These are phyloP conservation scores for Oenanthe sinensis DNA, from an alignment of 129 eudicot genomes.

Conservation along the genomic window DNA sequence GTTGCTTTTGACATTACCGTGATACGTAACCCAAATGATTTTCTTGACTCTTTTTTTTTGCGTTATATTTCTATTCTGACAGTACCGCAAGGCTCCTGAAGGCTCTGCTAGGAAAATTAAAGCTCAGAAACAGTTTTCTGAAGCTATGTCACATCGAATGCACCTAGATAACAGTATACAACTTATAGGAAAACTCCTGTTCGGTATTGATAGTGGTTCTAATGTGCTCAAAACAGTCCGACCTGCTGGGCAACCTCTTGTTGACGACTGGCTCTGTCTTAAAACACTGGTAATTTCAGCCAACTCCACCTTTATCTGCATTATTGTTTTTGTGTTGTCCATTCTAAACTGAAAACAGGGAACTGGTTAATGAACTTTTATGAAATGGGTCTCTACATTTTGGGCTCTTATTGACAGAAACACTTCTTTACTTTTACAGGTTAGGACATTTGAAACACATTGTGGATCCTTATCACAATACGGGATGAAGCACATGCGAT, in stretches of 20 bases:
- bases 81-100: slow-evolving; percentile 90
- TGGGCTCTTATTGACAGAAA: neutral
- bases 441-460: slow-evolving; percentile 64
- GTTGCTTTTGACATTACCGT: neutral
- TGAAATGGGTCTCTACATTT: neutral
- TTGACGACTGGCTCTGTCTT: slow-evolving; percentile 88
- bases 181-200: slow-evolving; percentile 65
- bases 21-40: neutral
- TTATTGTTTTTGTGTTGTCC: neutral
- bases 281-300: slow-evolving; percentile 51
- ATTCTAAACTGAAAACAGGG: neutral
- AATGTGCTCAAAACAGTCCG: slow-evolving; percentile 48
- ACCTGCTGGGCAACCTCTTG: slow-evolving; percentile 74
- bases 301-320: neutral
- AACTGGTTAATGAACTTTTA: neutral
- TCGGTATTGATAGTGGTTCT: slow-evolving; percentile 56
- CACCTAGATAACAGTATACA: slow-evolving; percentile 67
- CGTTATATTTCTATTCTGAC: slow-evolving; percentile 17
- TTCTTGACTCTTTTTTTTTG: neutral
- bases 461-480: slow-evolving; percentile 76
- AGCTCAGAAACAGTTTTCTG: slow-evolving; percentile 71
- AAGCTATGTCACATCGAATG: slow-evolving; percentile 83
- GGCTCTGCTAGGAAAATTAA: slow-evolving; percentile 61
- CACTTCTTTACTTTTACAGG: slow-evolving; percentile 29
- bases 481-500: slow-evolving; percentile 79